Evolutionary conservation across 352 stramenopile species (phyloP), one percentile per base, ranked within the genome.

Genomic region (Blastocystis sp.): DNA sequence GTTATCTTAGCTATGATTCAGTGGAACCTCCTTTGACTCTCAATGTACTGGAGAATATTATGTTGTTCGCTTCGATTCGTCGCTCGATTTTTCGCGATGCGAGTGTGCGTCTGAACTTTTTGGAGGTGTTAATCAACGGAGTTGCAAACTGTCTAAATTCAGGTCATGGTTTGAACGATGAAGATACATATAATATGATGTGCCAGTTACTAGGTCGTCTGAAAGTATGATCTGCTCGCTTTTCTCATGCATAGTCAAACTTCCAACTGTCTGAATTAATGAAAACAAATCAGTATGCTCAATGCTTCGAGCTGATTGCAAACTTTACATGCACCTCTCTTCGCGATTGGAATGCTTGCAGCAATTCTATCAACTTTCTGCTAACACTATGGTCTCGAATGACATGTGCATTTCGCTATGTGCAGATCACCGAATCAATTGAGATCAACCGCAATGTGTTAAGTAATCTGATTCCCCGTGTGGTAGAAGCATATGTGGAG

Each of bases 131-230:
- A 43, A 77, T 88, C 20, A 26, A 88, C 3, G 77, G 77, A 18
- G 77, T 88, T 26, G 23, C 39, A 13, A 41, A 41, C 7, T 50
- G 47, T 29, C 45, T 88, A 34, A 45, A 23, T n/a, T 23, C 6
- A n/a, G 66, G 77, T 9, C 56, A 88, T 43, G 77, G 54, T 18
- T 39, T 88, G n/a, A 45, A 79, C 0, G 77, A 88, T 43, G 62
- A 88, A 47, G 77, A 88, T 43, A 88, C 77, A 6, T 88, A 88
- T 54, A 76, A 88, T 20, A 88, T 88, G 77, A 79, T 88, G 62
- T 88, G 77, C 29, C 77, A 88, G 18, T 29, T 88, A 34, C 45
- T 88, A 9, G 61, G 77, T 26, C 39, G 66, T 20, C 63, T 88
- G n/a, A 88, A 88, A 43, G 55, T 64, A 34, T 8, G 7, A 1